phyloP scores from a whole-genome alignment of 768 basidiomycete genomes.

The Mycena vulgaris region DNA sequence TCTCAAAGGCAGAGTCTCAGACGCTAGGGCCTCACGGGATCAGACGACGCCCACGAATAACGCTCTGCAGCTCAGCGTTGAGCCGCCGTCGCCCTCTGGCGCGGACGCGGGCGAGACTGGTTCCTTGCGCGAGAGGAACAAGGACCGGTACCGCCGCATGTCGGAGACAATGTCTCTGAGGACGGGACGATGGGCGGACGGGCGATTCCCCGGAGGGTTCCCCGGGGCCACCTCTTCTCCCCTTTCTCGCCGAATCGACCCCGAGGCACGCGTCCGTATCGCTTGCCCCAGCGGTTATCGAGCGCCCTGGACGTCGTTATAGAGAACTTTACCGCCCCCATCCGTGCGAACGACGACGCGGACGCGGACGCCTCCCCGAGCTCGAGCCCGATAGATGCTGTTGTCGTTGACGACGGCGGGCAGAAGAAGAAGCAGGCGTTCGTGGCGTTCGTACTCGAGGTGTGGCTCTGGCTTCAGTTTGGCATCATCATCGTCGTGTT shows the following conservation, averaged over 20 bases:
- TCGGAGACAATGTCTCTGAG: conserved; percentile 70
- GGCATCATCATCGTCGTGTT: conserved; percentile 81
- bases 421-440: conserved; percentile 45
- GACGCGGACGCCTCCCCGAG: not conserved
- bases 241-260: conserved; percentile 31
- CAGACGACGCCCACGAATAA: conserved; percentile 22
- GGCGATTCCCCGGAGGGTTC: conserved; percentile 55
- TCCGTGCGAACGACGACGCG: not conserved
- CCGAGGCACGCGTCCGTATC: conserved; percentile 35
- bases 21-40: not conserved
- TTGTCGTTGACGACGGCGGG: conserved; percentile 17
- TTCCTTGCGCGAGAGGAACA: conserved; percentile 41
- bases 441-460: conserved; percentile 71
- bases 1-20: conserved; percentile 10
- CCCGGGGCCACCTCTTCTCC: not conserved
- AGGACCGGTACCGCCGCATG: conserved; percentile 55
- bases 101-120: conserved; percentile 5
- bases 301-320: conserved; percentile 63
- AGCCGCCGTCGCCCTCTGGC: conserved; percentile 57
- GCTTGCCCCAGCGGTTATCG: conserved; percentile 57
- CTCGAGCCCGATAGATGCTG: conserved; percentile 8
- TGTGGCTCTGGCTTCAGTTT: conserved; percentile 92
- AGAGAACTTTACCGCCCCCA: conserved; percentile 51
- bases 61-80: conserved; percentile 56
- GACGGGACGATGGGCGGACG: conserved; percentile 72